Base-by-base conservation (phyloP, 352 stramenopile genomes). In the Pythium apleroticum region DNA sequence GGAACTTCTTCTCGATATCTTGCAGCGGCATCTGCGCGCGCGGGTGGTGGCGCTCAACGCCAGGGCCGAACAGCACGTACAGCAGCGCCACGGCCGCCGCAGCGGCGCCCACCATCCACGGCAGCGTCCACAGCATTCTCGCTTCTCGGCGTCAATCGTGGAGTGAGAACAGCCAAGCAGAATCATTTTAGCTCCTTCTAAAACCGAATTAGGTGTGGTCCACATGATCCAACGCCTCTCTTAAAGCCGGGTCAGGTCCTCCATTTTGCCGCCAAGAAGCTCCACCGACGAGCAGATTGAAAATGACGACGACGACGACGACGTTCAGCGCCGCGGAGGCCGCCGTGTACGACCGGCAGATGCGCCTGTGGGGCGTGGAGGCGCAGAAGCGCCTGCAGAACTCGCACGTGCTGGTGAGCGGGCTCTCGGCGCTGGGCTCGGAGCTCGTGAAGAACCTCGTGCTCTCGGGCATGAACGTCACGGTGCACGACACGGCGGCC, bases 391-490 rank as follows among this genome's bases (percentile, higher is more conserved):
- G 93, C 0, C 86, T 98, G 54, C 91, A 96, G 72, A 89, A 73
- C 68, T 88, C 93, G 22, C 81, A 87, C 43, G 88, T 98, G 48
- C 67, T 98, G 11, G 86, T 98, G 62, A 89, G 81, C 45, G 92
- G 91, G 12, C 81, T 98, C 53, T 79, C 74, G 12, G 60, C 91
- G 65, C 71, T 96, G 28, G 88, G 91, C 28, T 89, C 84, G 52
- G 95, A 99, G 86, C 86, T 99, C 28, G 88, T 96, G 25, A 99
- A 99, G 78, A 99, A 99, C 82, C 78, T 99, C 14, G 89, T 98
- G 57, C 81, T 99, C 61, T 96, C 96, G 9, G 97, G 97, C 24
- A 93, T 99, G 63, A 84, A 79, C 63, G 92, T 98, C 5, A 97
- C 94, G 4, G 58, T 99, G 37, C 97, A 97, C 61, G 96, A 99